These are phyloP conservation scores for Penicillium fimorum DNA, from an alignment of 495 filamentous ascomycete species.

Conservation along the genomic window DNA sequence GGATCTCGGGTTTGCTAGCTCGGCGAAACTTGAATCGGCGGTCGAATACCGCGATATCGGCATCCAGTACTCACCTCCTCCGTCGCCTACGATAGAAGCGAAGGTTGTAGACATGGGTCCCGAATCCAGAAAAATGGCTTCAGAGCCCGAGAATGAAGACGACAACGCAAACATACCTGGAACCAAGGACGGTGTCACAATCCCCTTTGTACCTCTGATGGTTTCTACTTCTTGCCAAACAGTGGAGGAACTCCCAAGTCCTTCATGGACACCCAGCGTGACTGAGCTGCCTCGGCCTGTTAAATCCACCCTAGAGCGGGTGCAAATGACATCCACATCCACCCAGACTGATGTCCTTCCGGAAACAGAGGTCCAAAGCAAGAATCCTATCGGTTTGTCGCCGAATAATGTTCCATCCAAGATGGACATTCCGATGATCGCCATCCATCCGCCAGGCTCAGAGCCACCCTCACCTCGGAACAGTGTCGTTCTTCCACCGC, in stretches of 20 bases:
- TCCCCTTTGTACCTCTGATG: conserved; percentile 50
- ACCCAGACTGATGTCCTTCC: conserved; percentile 65
- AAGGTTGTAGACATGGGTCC: conserved; percentile 2
- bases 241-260: conserved; percentile 61
- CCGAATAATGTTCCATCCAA: conserved; percentile 23
- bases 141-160: not conserved
- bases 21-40: conserved; percentile 14
- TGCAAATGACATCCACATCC: conserved; percentile 52
- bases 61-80: conserved; percentile 78
- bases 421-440: conserved; percentile 58
- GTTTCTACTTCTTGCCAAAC: conserved; percentile 74
- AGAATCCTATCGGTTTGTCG: conserved; percentile 16
- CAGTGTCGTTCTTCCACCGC: conserved; percentile 61
- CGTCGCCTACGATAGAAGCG: conserved; percentile 58
- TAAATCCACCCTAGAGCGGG: conserved; percentile 14
- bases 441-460: conserved; percentile 63
- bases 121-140: not conserved
- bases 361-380: conserved; percentile 13
- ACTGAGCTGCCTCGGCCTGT: conserved; percentile 27
- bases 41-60: conserved; percentile 67
- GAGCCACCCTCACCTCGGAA: conserved; percentile 62
- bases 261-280: conserved; percentile 64
- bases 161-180: conserved; percentile 9
- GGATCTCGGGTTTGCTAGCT: conserved; percentile 13
- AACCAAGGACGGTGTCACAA: conserved; percentile 31